Conservation (phyloP, 2,329 filamentous ascomycete genomes). For the Cladosporium sp. region DNA sequence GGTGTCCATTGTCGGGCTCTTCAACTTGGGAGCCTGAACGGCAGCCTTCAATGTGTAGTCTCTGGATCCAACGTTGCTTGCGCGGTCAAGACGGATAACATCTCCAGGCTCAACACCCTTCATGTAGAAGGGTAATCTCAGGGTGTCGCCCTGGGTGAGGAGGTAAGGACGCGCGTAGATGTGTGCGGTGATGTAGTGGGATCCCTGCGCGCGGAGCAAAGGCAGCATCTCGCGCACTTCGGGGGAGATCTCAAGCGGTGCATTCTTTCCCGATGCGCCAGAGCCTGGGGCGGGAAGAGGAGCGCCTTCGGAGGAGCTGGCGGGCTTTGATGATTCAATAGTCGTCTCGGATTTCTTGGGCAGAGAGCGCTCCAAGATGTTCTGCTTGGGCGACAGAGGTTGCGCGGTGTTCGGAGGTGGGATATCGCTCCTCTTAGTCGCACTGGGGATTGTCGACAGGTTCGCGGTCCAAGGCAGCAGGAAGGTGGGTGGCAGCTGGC, state of each 20-base stretch:
- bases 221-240: slow-evolving; percentile 59
- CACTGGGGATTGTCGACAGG: slow-evolving; percentile 35
- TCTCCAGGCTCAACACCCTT: slow-evolving; percentile 63
- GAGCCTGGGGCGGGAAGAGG: slow-evolving; percentile 27
- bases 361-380: not conserved
- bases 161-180: slow-evolving; percentile 78
- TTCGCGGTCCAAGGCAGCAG: slow-evolving; percentile 48
- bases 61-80: slow-evolving; percentile 73
- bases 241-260: slow-evolving; percentile 22
- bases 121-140: slow-evolving; percentile 49
- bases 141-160: slow-evolving; percentile 54
- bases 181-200: slow-evolving; percentile 74
- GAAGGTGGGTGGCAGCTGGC: slow-evolving; percentile 47
- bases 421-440: slow-evolving; percentile 30
- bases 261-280: slow-evolving; percentile 23
- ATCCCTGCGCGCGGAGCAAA: slow-evolving; percentile 65
- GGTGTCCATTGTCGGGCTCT: slow-evolving; percentile 18
- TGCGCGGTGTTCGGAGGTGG: slow-evolving; percentile 28
- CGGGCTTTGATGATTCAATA: slow-evolving; percentile 27
- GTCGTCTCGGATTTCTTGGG: not conserved
- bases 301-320: slow-evolving; percentile 37
- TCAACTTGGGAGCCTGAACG: slow-evolving; percentile 43
- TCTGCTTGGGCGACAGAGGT: slow-evolving; percentile 4
- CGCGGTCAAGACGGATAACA: slow-evolving; percentile 80
- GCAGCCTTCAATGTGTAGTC: slow-evolving; percentile 83